phyloP scores from a whole-genome alignment of 768 basidiomycete genomes.

The Russula dissimulans region DNA sequence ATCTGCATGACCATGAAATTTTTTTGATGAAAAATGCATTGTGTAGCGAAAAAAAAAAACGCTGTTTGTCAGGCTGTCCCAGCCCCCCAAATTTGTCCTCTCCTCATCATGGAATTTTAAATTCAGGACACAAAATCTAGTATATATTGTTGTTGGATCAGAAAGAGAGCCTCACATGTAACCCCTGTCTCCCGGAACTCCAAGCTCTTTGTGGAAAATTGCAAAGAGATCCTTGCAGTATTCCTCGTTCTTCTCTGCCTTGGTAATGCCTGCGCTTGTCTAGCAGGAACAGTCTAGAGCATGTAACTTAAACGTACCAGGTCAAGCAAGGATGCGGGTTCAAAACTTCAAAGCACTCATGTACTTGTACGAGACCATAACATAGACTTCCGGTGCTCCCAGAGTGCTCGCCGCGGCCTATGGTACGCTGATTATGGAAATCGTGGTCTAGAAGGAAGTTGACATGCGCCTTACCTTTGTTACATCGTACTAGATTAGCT shows the following conservation, averaged over 20 bases:
- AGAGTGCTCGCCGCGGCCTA: slow-evolving; percentile 47
- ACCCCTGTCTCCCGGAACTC: slow-evolving; percentile 41
- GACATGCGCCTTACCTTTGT: slow-evolving; percentile 10
- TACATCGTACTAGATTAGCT: too few relatives aligned
- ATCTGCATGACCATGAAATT: too few relatives aligned
- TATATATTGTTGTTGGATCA: too few relatives aligned
- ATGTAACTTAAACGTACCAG: slow-evolving; percentile 54
- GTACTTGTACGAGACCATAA: slow-evolving; percentile 46
- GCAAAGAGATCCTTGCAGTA: slow-evolving; percentile 49
- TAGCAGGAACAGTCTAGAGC: slow-evolving; percentile 26
- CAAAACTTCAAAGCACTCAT: slow-evolving; percentile 53
- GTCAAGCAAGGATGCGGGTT: slow-evolving; percentile 52
- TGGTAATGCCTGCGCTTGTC: slow-evolving; percentile 51
- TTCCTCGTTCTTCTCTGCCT: slow-evolving; percentile 35
- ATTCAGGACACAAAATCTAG: too few relatives aligned
- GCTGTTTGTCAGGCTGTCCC: too few relatives aligned
- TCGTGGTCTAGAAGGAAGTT: background rate
- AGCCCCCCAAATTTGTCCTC: slow-evolving; percentile 39
- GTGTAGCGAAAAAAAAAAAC: too few relatives aligned
- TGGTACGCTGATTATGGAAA: background rate
- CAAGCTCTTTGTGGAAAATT: slow-evolving; percentile 47
- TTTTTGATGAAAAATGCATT: too few relatives aligned
- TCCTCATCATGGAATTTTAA: slow-evolving; percentile 50
- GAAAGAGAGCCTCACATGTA: slow-evolving; percentile 62
- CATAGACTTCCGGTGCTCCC: slow-evolving; percentile 44